Base-by-base conservation (phyloP, 805 yeast genomes). In the Myxozyma kluyveri region DNA sequence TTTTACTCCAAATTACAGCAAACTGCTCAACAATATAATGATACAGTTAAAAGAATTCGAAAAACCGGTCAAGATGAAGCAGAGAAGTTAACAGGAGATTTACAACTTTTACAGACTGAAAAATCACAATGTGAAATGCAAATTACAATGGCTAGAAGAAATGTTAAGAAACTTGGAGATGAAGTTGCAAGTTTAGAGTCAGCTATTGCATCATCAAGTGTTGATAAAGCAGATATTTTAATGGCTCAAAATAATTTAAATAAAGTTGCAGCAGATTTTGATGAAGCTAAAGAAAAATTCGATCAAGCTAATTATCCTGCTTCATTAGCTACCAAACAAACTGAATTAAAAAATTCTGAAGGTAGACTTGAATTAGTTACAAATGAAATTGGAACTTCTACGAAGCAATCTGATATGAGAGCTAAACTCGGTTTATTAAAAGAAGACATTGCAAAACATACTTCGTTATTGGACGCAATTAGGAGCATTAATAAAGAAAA, bases 371-470 rank as follows among this genome's bases (percentile, higher is more conserved):
- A 87, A 7, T 73, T 72, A 0, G 61, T 82, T 14, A 76, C 77
- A 50, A 73, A 73, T 17, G 75, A 79, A 19, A 71, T 86, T 12
- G 63, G 78, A 3, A 67, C 70, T 14, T 74, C 78, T 2, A 83
- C 79, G 59, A 75, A 76, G 60, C 84, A 80, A 61, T 72, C 85
- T 0, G 89, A 82, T 44, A 61, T 75, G 2, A 71, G 78, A 54
- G 84, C 88, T 0, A 80, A 78, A 56, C 61, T 81, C 2, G 71
- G 75, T 0, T 61, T 82, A 17, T 57, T 78, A 29, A 62, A 65
- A 19, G 81, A 77, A 29, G 73, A 77, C 9, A 59, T 65, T 1
- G 62, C 52, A 1, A 62, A 68, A 35, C 73, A 70, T 42, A 59
- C 61, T 12, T 58, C 57, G 3, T 68, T 70, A 1, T 45, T 72